Percentiles rank a stretch among this genome's conserved stretches.
Evolutionary conservation across 2,329 filamentous ascomycete species (phyloP).

Genomic region (Fusarium anthophilum): DNA sequence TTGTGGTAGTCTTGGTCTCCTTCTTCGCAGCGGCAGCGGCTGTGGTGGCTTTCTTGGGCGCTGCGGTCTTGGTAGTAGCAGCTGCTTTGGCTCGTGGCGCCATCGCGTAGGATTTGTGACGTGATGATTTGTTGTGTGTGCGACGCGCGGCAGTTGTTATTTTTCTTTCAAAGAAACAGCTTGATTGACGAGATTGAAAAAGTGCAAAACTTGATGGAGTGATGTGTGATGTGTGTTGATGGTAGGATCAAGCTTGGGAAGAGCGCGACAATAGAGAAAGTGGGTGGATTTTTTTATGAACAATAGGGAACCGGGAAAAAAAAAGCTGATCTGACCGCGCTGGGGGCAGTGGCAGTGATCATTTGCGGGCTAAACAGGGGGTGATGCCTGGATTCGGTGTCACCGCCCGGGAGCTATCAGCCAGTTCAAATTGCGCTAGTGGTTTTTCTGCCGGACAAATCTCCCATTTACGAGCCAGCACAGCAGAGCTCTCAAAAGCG

Average conservation of each 20-base stretch:
- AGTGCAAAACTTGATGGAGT: not conserved
- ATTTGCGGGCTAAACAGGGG: slow-evolving; percentile 31
- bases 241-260: slow-evolving; percentile 17
- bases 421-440: not conserved
- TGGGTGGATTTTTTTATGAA: slow-evolving; percentile 25
- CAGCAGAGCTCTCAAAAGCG: slow-evolving; percentile 5
- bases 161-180: not conserved
- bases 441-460: slow-evolving; percentile 2
- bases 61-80: slow-evolving; percentile 38
- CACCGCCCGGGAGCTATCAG: slow-evolving; percentile 28
- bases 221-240: slow-evolving; percentile 22
- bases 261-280: slow-evolving; percentile 4
- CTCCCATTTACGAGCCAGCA: not conserved
- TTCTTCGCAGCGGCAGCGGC: slow-evolving; percentile 37
- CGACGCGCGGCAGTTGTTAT: slow-evolving; percentile 7
- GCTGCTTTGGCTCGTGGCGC: slow-evolving; percentile 45
- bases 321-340: slow-evolving; percentile 33
- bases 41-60: slow-evolving; percentile 41
- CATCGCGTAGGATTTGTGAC: slow-evolving; percentile 41
- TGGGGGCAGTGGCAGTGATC: slow-evolving; percentile 28
- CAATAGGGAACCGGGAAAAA: not conserved
- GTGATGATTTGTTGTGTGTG: slow-evolving; percentile 1
- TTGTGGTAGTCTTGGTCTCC: slow-evolving; percentile 33
- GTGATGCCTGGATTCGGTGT: slow-evolving; percentile 3
- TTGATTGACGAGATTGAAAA: not conserved